Evolutionary conservation across 2,329 filamentous ascomycete genomes (phyloP), one percentile per base, ranked within the genome.

Genomic region (Paraphaeosphaeria sporulosa): DNA sequence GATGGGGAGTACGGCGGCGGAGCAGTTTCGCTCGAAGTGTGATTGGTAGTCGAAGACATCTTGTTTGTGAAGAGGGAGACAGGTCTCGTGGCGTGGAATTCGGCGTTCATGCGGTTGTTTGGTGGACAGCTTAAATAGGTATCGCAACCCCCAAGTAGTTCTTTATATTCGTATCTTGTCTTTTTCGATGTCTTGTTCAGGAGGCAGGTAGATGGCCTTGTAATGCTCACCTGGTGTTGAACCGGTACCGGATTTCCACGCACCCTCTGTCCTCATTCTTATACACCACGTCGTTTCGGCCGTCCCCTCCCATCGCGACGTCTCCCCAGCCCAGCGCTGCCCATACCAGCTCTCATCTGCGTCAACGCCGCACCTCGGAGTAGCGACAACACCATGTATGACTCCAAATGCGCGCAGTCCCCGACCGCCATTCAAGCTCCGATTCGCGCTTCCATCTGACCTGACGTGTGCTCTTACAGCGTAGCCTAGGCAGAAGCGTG

Each of bases 1-100:
- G 53, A 42, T 12, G 52, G 15, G 12, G 54, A 42, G 49, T 59
- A 63, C n/a, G 57, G 46, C 12, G 57, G 57, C 9, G 50, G 36
- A 7, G 36, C 50, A 21, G 36, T 53, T 4, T 36, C 43, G 48
- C 55, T 43, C 3, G 51, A 32, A 2, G 51, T 32, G 36, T 38
- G 51, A 19, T 25, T 19, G 30, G 51, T 19, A 3, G 36, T 19
- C 1, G 50, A 27, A 1, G 51, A 54, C 51, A 54, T 54, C 21
- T 2, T 54, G 51, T n/a, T 13, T 5, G 12, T 19, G 27, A 21
- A 49, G 27, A 32, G 5, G 27, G 15, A 34, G 25, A 34, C n/a
- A 9, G 17, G 17, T 12, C 2, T 12, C 5, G 27, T 10, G 47
- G 17, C n/a, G 47, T 25, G 4, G 21, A n/a, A 15, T 5, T 2